phyloP scores from a whole-genome alignment of 2,329 filamentous ascomycete genomes.

The Akanthomyces muscarius region DNA sequence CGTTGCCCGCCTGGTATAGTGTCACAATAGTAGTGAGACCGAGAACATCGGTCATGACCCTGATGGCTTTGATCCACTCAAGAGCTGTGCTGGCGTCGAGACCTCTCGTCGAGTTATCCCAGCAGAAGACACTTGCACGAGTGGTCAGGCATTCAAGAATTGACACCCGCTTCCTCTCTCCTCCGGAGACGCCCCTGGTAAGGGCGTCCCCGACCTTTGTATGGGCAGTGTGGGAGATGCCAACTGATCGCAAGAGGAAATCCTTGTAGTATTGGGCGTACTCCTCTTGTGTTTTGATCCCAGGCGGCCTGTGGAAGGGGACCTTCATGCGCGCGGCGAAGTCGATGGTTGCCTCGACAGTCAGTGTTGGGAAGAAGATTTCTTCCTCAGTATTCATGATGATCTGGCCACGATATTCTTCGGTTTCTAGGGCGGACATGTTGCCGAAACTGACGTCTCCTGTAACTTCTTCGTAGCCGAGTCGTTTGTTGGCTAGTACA shows the following conservation, averaged over 20 bases:
- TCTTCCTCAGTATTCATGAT: slow-evolving; percentile 81
- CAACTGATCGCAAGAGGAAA: slow-evolving; percentile 84
- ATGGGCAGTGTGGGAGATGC: background rate
- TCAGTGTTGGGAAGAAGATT: slow-evolving; percentile 78
- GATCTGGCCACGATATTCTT: slow-evolving; percentile 73
- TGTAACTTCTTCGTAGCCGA: slow-evolving; percentile 35
- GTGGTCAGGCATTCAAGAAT: slow-evolving; percentile 53
- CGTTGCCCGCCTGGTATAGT: slow-evolving; percentile 80
- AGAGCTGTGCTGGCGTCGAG: slow-evolving; percentile 65
- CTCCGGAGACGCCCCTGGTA: background rate
- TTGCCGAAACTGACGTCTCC: background rate
- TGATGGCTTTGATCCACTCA: slow-evolving; percentile 65
- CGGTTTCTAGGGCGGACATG: slow-evolving; percentile 54
- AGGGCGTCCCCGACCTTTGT: background rate
- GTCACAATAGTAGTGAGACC: slow-evolving; percentile 81
- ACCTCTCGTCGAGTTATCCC: slow-evolving; percentile 71
- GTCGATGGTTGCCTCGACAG: slow-evolving; percentile 79
- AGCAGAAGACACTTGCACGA: slow-evolving; percentile 65
- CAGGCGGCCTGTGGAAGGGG: slow-evolving; percentile 45
- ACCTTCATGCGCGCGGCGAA: slow-evolving; percentile 85
- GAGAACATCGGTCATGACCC: slow-evolving; percentile 79
- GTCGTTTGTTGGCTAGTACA: slow-evolving; percentile 62
- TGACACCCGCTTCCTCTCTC: background rate
- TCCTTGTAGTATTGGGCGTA: slow-evolving; percentile 23
- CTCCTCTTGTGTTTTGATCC: too few relatives aligned